Evolutionary conservation across 495 filamentous ascomycete genomes (phyloP).

Genomic region (Jackrogersella multiformis): DNA sequence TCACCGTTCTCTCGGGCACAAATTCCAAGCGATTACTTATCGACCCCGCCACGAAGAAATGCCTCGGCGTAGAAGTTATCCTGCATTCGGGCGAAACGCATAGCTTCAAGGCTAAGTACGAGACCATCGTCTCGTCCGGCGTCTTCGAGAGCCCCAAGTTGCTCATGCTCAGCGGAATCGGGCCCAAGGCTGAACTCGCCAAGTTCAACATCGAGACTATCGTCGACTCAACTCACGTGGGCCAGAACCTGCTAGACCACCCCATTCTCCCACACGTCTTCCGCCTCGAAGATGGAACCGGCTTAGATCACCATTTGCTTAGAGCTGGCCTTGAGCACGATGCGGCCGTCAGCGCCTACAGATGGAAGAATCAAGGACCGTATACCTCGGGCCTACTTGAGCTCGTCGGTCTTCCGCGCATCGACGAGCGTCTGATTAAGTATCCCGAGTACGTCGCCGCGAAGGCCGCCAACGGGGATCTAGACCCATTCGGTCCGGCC

Average conservation of each 20-base stretch:
- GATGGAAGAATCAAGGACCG: constrained; percentile 61
- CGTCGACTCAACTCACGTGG: constrained; percentile 63
- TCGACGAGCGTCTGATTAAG: constrained; percentile 60
- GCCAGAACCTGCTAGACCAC: constrained; percentile 69
- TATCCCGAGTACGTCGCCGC: constrained; percentile 59
- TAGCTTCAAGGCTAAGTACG: constrained; percentile 56
- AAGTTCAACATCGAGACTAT: constrained; percentile 60
- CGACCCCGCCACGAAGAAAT: constrained; percentile 50
- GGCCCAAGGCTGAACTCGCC: constrained; percentile 58
- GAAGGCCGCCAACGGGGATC: constrained; percentile 60
- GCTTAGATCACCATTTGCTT: constrained; percentile 64
- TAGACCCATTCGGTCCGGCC: constrained; percentile 67
- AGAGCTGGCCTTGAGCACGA: constrained; percentile 58
- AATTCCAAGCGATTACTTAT: constrained; percentile 65
- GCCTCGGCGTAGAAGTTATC: constrained; percentile 51
- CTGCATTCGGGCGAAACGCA: constrained; percentile 51
- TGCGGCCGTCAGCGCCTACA: constrained; percentile 57
- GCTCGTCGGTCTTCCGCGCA: constrained; percentile 65
- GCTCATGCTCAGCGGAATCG: constrained; percentile 70
- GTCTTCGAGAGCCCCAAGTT: constrained; percentile 68
- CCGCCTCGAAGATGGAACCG: constrained; percentile 62
- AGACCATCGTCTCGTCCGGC: constrained; percentile 67
- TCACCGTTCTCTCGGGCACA: constrained; percentile 59
- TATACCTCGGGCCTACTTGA: constrained; percentile 62
- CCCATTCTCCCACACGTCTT: constrained; percentile 63